A percentile compares a stretch with the other conserved stretches of the same genome.
Conservation (phyloP, 768 basidiomycete species). For the Auricularia heimuer region DNA sequence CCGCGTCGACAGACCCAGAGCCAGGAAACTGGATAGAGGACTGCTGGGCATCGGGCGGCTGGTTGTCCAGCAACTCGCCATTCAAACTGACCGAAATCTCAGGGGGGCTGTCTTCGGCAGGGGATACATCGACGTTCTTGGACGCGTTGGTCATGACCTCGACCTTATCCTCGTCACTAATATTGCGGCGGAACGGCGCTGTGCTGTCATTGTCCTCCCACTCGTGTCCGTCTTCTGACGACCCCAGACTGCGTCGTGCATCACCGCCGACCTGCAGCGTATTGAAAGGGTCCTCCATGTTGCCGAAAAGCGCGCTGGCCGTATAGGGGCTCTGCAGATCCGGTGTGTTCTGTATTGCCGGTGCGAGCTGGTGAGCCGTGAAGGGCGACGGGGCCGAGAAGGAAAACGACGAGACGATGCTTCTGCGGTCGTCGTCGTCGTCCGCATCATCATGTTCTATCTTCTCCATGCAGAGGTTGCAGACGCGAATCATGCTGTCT, state of each 20-base stretch:
- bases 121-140: constrained; percentile 1
- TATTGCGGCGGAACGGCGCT: constrained; percentile 65
- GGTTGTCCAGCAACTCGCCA: not conserved
- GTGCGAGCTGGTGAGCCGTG: constrained; percentile 67
- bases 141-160: constrained; percentile 1
- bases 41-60: not conserved
- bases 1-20: constrained; percentile 26
- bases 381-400: constrained; percentile 52
- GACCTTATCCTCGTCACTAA: constrained; percentile 67
- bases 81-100: constrained; percentile 13
- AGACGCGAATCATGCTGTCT: constrained; percentile 91
- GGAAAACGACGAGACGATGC: constrained; percentile 45
- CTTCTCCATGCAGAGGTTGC: constrained; percentile 91
- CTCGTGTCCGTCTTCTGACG: constrained; percentile 35
- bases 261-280: constrained; percentile 75
- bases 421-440: constrained; percentile 82
- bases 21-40: constrained; percentile 68
- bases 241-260: constrained; percentile 39
- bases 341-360: constrained; percentile 13
- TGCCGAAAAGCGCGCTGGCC: constrained; percentile 74
- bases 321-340: constrained; percentile 80
- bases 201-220: constrained; percentile 36
- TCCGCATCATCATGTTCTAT: constrained; percentile 80
- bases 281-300: constrained; percentile 68
- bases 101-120: constrained; percentile 11